A percentile compares a stretch with the other conserved stretches of the same genome.
phyloP scores from a whole-genome alignment of 139 green algal genomes.

The Coelastrella sp. region DNA sequence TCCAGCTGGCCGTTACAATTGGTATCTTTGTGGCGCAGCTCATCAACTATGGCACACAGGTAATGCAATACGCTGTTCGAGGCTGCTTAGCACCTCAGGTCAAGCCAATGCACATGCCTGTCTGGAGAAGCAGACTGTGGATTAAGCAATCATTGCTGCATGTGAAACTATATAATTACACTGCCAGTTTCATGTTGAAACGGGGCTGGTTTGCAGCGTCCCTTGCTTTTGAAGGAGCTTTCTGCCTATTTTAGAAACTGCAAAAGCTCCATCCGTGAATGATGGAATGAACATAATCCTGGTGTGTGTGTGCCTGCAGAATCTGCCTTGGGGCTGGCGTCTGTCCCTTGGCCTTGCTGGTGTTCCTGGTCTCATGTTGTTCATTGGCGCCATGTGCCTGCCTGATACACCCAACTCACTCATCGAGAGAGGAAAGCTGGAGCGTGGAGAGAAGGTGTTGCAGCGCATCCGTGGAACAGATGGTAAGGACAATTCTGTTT shows the following conservation, averaged over 20 bases:
- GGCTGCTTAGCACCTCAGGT: too few species aligned
- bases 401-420: constrained; percentile 84
- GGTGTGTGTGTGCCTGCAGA: constrained; percentile 24
- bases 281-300: too few species aligned
- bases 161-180: too few species aligned
- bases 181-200: too few species aligned
- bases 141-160: too few species aligned
- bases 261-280: too few species aligned
- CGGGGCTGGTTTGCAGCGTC: too few species aligned
- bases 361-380: constrained; percentile 66
- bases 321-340: constrained; percentile 70
- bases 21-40: constrained; percentile 74
- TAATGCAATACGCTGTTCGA: not conserved
- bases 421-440: constrained; percentile 72
- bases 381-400: constrained; percentile 75
- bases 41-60: constrained; percentile 77
- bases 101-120: too few species aligned
- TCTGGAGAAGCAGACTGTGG: too few species aligned
- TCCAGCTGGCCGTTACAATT: constrained; percentile 79
- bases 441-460: constrained; percentile 67
- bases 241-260: too few species aligned
- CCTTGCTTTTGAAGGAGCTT: too few species aligned
- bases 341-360: constrained; percentile 65
- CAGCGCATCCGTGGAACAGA: constrained; percentile 64
- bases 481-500: not conserved